phyloP scores from a whole-genome alignment of 306 rosid species.

The Vigna unguiculata region DNA sequence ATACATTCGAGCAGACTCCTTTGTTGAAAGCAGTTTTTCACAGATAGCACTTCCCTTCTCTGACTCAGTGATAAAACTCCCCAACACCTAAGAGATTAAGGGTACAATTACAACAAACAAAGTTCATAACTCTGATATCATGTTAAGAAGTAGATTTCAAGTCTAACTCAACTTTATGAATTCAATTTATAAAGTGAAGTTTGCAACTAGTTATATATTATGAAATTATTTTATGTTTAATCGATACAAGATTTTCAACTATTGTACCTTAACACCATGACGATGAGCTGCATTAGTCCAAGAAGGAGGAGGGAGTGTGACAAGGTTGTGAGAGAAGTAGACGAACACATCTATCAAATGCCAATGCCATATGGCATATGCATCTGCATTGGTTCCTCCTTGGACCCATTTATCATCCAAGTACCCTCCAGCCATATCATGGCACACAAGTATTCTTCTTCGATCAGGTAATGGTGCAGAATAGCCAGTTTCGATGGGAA shows the following conservation, averaged over 20 bases:
- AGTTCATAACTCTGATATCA: too few relatives aligned
- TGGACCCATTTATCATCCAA: conserved; percentile 8
- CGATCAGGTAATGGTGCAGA: not conserved
- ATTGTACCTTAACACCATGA: conserved; percentile 5
- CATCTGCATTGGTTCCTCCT: conserved; percentile 1
- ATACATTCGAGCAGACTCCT: conserved; percentile 9
- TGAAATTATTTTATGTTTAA: too few relatives aligned
- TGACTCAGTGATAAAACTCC: not conserved
- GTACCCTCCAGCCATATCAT: conserved; percentile 16
- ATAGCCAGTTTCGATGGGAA: not conserved
- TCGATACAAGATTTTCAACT: too few relatives aligned
- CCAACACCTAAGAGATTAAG: conserved; percentile 10
- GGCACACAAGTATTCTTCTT: not conserved
- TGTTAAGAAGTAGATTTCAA: too few relatives aligned
- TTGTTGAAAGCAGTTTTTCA: conserved; percentile 12
- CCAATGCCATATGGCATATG: conserved; percentile 20
- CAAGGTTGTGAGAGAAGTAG: not conserved
- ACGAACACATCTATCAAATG: conserved; percentile 8
- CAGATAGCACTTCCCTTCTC: not conserved
- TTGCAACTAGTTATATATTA: too few relatives aligned
- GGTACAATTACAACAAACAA: not conserved
- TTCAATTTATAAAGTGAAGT: too few relatives aligned
- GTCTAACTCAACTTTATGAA: too few relatives aligned
- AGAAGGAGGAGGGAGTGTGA: conserved; percentile 21
- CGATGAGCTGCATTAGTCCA: conserved; percentile 22